Conservation (phyloP, 257 asterid species). For the Solanum piurae region DNA sequence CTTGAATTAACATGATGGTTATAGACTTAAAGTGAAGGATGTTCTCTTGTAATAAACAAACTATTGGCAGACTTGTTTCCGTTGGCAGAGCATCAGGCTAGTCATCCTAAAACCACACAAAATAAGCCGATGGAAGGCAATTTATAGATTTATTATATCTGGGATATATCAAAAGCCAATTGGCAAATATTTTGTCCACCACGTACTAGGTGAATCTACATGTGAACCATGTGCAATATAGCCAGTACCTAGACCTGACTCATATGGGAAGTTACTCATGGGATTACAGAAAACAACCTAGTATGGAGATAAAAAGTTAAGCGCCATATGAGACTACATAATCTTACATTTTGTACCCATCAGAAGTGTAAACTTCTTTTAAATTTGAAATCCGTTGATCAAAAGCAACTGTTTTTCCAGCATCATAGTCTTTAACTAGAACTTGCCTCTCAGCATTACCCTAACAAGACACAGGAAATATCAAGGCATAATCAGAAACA, state of each 20-base stretch:
- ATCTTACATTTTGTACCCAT: slow-evolving; percentile 79
- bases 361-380: slow-evolving; percentile 79
- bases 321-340: neutral
- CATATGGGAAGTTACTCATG: neutral
- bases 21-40: neutral
- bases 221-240: neutral
- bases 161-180: neutral
- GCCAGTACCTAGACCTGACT: neutral
- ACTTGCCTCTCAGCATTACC: slow-evolving; percentile 86
- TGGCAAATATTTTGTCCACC: neutral
- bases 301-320: neutral
- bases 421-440: slow-evolving; percentile 72
- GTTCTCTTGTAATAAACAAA: neutral
- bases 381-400: slow-evolving; percentile 57
- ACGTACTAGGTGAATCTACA: neutral
- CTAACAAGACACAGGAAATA: slow-evolving; percentile 16
- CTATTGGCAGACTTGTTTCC: neutral
- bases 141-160: neutral
- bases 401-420: slow-evolving; percentile 68
- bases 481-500: neutral
- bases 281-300: neutral
- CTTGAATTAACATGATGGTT: neutral
- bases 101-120: neutral
- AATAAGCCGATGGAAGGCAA: neutral
- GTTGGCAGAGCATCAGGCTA: neutral